These are phyloP conservation scores for Jacaranda mimosifolia DNA, from an alignment of 257 asterid genomes.

Conservation along the genomic window DNA sequence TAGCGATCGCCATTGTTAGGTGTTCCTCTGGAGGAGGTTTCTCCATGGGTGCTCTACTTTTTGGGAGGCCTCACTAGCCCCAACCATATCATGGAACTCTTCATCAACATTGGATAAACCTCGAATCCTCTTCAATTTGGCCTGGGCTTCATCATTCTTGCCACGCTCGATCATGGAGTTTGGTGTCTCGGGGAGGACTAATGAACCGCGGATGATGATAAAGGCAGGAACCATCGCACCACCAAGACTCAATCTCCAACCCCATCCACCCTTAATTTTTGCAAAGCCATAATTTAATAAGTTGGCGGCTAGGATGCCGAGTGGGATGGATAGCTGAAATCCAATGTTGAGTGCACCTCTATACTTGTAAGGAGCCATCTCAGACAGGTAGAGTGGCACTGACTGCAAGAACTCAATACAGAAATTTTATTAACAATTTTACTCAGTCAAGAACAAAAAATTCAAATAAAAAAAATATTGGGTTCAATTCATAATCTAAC, in stretches of 20 bases:
- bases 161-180: conserved; percentile 88
- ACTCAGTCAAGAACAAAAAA: too few relatives aligned
- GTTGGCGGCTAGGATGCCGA: conserved; percentile 57
- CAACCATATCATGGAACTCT: conserved; percentile 73
- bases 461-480: too few relatives aligned
- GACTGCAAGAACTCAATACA: conserved; percentile 37
- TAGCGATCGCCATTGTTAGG: conserved; percentile 71
- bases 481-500: too few relatives aligned
- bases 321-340: conserved; percentile 54
- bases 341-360: conserved; percentile 63
- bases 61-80: conserved; percentile 72
- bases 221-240: conserved; percentile 90
- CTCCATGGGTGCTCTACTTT: conserved; percentile 77
- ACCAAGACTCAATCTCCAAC: conserved; percentile 86
- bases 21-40: conserved; percentile 70
- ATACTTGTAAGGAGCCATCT: conserved; percentile 68
- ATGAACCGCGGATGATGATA: conserved; percentile 69
- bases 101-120: conserved; percentile 65
- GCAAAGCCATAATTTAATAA: conserved; percentile 52
- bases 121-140: conserved; percentile 57
- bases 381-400: conserved; percentile 63
- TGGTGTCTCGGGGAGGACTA: conserved; percentile 87
- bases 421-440: too few relatives aligned
- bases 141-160: conserved; percentile 54
- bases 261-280: conserved; percentile 56